Evolutionary conservation across 176 grass and related monocot species (phyloP).

Genomic region (Oryza coarctata): DNA sequence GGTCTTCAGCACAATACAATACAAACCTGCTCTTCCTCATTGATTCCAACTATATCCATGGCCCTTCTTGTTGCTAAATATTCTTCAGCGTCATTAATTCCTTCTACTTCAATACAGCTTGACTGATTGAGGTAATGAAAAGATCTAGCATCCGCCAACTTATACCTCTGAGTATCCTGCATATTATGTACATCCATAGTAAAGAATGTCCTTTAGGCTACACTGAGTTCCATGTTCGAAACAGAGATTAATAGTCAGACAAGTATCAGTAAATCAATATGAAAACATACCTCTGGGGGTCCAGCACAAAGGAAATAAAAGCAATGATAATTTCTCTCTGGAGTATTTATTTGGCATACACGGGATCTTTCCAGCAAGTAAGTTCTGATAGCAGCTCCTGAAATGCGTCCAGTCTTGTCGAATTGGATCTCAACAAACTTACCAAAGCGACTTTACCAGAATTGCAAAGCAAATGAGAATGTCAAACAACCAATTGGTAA

Average conservation of each 20-base stretch:
- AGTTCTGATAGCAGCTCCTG: constrained; percentile 98
- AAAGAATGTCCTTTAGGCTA: constrained; percentile 27
- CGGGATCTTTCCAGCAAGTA: constrained; percentile 99
- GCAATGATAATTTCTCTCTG: constrained; percentile 99
- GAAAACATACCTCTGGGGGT: constrained; percentile 70
- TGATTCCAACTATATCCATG: constrained; percentile 99
- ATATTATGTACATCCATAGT: constrained; percentile 16
- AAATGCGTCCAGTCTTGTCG: constrained; percentile 93
- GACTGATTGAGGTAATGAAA: constrained; percentile 99
- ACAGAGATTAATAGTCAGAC: constrained; percentile 1
- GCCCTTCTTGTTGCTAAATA: constrained; percentile 99
- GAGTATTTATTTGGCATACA: constrained; percentile 96
- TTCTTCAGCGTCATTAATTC: constrained; percentile 93
- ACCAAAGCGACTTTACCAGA: constrained; percentile 81
- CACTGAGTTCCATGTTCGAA: not conserved
- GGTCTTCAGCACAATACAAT: constrained; percentile 22
- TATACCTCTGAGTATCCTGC: constrained; percentile 79
- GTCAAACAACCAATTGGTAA: constrained; percentile 35
- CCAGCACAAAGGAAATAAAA: constrained; percentile 95
- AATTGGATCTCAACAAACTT: constrained; percentile 99
- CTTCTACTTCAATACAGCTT: constrained; percentile 87
- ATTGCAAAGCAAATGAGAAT: constrained; percentile 29
- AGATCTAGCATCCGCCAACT: constrained; percentile 65
- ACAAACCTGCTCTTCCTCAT: constrained; percentile 83
- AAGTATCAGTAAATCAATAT: constrained; percentile 13